Evolutionary conservation across 148 eudicot species (phyloP).

Genomic region (Rhododendron vialii): DNA sequence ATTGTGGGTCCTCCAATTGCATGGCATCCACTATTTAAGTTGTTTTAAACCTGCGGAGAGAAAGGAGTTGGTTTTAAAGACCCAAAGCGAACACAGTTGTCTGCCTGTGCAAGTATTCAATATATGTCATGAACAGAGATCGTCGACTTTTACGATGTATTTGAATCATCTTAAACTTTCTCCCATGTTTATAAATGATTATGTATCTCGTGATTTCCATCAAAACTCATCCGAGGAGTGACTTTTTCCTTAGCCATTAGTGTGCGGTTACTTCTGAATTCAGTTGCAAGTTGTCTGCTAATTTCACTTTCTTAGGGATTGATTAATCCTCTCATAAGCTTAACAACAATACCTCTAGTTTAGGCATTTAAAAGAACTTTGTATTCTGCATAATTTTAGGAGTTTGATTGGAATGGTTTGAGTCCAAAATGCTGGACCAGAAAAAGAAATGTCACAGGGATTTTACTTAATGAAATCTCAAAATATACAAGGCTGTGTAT

Average conservation of each 20-base stretch:
- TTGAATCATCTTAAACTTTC: background rate
- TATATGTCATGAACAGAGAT: background rate
- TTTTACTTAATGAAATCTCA: no score
- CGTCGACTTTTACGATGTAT: background rate
- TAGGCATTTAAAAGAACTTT: background rate
- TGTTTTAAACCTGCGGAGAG: no score
- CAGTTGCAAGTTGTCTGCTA: background rate
- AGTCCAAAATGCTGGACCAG: background rate
- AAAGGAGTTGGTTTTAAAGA: no score
- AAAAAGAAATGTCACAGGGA: background rate
- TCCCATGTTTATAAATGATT: background rate
- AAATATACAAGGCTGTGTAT: background rate
- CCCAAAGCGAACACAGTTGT: no score
- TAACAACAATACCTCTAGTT: background rate
- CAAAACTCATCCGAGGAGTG: background rate
- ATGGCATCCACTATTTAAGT: no score
- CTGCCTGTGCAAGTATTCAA: background rate
- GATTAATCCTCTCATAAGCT: no score
- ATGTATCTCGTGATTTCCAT: background rate
- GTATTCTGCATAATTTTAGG: background rate
- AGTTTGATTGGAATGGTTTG: background rate
- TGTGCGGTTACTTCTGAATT: background rate
- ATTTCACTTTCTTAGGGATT: no score
- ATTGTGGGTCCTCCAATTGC: no score
- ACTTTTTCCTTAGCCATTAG: background rate